phyloP scores from a whole-genome alignment of 176 grass and related monocot genomes.

The Thalia dealbata region DNA sequence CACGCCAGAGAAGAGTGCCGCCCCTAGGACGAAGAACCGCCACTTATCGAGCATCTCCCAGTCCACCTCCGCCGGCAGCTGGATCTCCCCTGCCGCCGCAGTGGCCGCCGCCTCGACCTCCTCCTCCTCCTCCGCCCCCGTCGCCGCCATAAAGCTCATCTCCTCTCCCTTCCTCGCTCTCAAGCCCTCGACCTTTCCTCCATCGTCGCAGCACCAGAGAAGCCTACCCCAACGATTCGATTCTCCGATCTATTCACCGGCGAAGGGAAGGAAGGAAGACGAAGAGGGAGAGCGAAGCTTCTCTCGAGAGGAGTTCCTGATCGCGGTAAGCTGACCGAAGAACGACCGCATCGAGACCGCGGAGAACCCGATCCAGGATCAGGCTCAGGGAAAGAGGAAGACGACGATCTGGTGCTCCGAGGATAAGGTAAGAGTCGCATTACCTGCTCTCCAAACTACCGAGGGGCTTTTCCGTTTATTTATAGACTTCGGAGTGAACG shows the following conservation, averaged over 20 bases:
- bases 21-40: constrained; percentile 81
- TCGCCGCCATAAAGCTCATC: constrained; percentile 60
- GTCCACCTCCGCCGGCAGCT: constrained; percentile 77
- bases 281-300: neutral
- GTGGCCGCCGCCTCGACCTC: constrained; percentile 29
- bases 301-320: constrained; percentile 7
- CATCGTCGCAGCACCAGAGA: neutral
- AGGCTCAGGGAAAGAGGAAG: neutral
- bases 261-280: neutral
- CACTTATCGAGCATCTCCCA: constrained; percentile 99
- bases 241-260: neutral
- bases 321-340: neutral
- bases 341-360: neutral
- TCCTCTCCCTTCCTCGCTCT: constrained; percentile 5
- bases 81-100: constrained; percentile 17
- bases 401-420: neutral
- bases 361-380: neutral
- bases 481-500: neutral
- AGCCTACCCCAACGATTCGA: neutral
- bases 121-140: constrained; percentile 43
- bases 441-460: neutral
- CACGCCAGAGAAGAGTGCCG: constrained; percentile 84
- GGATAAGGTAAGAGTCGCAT: neutral
- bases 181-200: neutral
- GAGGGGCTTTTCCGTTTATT: neutral